phyloP scores from a whole-genome alignment of 441 rosid genomes.

The Adansonia madagascariensis region DNA sequence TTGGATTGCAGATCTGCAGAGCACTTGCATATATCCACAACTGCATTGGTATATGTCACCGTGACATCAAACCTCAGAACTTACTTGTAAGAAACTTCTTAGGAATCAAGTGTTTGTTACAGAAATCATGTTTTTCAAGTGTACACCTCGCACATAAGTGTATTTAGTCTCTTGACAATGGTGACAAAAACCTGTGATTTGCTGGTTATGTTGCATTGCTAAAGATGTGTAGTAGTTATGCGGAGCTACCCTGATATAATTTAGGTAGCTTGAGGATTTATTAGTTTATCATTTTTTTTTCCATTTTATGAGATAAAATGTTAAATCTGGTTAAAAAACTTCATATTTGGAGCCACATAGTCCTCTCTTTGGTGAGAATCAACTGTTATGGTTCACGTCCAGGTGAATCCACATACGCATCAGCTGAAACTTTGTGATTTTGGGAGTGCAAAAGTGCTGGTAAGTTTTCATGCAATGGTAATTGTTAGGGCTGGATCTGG shows the following conservation, averaged over 20 bases:
- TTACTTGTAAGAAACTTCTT: conserved; percentile 63
- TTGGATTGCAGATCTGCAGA: conserved; percentile 80
- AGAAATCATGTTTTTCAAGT: background rate
- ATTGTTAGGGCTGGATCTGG: background rate
- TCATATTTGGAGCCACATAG: background rate
- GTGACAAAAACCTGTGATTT: conserved; percentile 3
- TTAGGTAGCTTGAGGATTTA: background rate
- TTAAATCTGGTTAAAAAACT: background rate
- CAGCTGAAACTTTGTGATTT: conserved; percentile 97
- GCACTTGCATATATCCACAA: conserved; percentile 92
- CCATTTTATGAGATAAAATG: background rate
- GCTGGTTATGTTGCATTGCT: background rate
- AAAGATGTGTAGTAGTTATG: conserved; percentile 2
- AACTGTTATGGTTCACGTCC: conserved; percentile 25
- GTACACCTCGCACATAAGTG: background rate
- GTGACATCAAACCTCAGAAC: conserved; percentile 98
- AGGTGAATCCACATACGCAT: conserved; percentile 98
- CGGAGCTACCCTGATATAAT: too few relatives aligned
- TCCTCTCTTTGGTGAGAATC: conserved; percentile 7
- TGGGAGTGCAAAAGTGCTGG: conserved; percentile 99
- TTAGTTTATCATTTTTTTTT: background rate
- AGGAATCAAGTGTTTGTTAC: conserved; percentile 10
- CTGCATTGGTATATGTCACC: conserved; percentile 92
- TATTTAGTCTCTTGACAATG: background rate
- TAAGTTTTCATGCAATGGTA: conserved; percentile 37